Conservation (phyloP, 345 rosid species). For the Pistacia vera region DNA sequence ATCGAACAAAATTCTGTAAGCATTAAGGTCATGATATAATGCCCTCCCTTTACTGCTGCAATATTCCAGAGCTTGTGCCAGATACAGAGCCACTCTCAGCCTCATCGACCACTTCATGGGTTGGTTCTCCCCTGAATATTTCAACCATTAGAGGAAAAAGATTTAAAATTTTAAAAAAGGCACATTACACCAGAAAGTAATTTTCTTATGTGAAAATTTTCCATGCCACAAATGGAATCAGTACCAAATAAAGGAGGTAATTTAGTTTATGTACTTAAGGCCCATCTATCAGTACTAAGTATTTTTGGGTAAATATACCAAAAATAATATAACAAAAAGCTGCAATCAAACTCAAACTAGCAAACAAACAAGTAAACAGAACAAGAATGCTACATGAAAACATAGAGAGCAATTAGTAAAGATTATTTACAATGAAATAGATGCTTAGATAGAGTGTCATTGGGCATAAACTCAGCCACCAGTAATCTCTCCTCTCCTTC, state of each 20-base stretch:
- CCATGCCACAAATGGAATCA: background rate
- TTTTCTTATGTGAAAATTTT: background rate
- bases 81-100: slow-evolving; percentile 77
- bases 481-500: slow-evolving; percentile 84
- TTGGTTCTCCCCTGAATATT: slow-evolving; percentile 74
- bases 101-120: slow-evolving; percentile 96
- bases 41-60: slow-evolving; percentile 80
- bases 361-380: background rate
- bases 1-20: slow-evolving; percentile 80
- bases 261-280: background rate
- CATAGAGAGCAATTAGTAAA: background rate
- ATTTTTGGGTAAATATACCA: background rate
- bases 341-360: slow-evolving; percentile 10
- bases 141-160: slow-evolving; percentile 6
- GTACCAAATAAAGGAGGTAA: background rate
- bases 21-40: slow-evolving; percentile 84
- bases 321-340: too few relatives aligned
- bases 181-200: background rate
- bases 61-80: slow-evolving; percentile 83
- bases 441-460: slow-evolving; percentile 86
- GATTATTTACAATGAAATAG: slow-evolving; percentile 68
- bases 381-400: background rate
- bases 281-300: background rate
- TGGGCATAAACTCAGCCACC: slow-evolving; percentile 86
- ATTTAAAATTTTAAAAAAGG: too few relatives aligned